These are phyloP conservation scores for Chloranthus sessilifolius DNA, from an alignment of 164 flowering plant genomes.

Conservation along the genomic window DNA sequence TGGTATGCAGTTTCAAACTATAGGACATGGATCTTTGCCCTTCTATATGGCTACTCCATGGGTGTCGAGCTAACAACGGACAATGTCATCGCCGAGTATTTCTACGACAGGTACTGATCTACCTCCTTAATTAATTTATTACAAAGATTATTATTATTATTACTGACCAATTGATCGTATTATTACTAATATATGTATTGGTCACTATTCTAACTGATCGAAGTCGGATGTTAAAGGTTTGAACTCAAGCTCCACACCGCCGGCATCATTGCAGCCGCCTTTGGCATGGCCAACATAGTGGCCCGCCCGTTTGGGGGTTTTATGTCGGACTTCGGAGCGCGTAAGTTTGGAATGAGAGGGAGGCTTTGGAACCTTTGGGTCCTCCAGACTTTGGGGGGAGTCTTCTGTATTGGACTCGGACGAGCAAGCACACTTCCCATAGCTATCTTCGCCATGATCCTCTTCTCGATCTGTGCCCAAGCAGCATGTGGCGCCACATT, in stretches of 20 bases:
- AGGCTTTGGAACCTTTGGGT: slow-evolving; percentile 64
- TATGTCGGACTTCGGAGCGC: slow-evolving; percentile 45
- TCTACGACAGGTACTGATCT: slow-evolving; percentile 31
- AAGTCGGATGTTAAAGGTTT: too few species aligned
- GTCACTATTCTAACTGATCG: too few species aligned
- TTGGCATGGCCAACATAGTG: slow-evolving; percentile 68
- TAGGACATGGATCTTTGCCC: slow-evolving; percentile 68
- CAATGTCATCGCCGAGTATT: slow-evolving; percentile 67
- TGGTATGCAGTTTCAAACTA: slow-evolving; percentile 58
- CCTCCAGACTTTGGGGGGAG: slow-evolving; percentile 60
- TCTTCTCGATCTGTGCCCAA: slow-evolving; percentile 62
- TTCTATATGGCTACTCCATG: slow-evolving; percentile 68
- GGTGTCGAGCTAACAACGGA: slow-evolving; percentile 62
- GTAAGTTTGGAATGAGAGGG: slow-evolving; percentile 58
- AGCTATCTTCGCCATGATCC: slow-evolving; percentile 53
- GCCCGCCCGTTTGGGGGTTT: slow-evolving; percentile 68
- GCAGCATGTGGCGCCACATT: slow-evolving; percentile 74
- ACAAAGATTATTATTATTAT: too few species aligned
- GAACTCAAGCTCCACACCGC: slow-evolving; percentile 68
- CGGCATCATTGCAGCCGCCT: slow-evolving; percentile 56
- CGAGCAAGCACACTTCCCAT: slow-evolving; percentile 40
- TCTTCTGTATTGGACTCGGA: slow-evolving; percentile 65
- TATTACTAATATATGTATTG: too few species aligned
- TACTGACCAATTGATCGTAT: too few species aligned
- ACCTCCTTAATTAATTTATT: too few species aligned